Conservation (phyloP, 2,329 filamentous ascomycete genomes). For the Neophaeococcomyces mojaviensis region DNA sequence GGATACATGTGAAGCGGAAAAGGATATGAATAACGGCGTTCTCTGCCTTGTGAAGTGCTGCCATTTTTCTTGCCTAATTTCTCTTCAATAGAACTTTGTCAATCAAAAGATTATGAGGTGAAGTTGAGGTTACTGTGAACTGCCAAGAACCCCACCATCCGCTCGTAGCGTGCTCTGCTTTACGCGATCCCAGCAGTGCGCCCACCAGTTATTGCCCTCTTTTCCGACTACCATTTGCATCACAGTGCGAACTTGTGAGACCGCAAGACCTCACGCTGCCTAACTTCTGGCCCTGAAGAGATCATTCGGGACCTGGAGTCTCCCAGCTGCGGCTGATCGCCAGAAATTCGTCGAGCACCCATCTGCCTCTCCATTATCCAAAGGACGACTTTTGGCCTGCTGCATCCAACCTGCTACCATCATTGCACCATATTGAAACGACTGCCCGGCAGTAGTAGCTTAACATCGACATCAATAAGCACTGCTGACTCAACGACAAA, state of each 20-base stretch:
- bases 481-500: neutral
- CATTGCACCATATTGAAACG: neutral
- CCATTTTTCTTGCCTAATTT: neutral
- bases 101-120: slow-evolving; percentile 1
- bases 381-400: neutral
- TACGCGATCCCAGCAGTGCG: slow-evolving; percentile 9
- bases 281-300: slow-evolving; percentile 1
- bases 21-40: neutral
- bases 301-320: neutral
- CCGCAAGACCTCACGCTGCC: neutral
- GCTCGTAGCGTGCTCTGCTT: slow-evolving; percentile 18
- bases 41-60: neutral
- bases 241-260: slow-evolving; percentile 4
- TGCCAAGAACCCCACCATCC: slow-evolving; percentile 23
- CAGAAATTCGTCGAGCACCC: slow-evolving; percentile 5
- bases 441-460: neutral
- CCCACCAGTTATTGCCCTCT: neutral
- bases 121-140: slow-evolving; percentile 14
- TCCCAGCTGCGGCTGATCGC: slow-evolving; percentile 5
- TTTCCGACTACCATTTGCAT: neutral
- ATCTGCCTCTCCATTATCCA: slow-evolving; percentile 3
- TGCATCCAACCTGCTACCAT: neutral
- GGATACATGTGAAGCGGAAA: too few species aligned
- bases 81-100: too few species aligned
- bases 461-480: neutral